Base-by-base conservation (phyloP, 2,329 filamentous ascomycete species). In the Acephala macrosclerotiorum region DNA sequence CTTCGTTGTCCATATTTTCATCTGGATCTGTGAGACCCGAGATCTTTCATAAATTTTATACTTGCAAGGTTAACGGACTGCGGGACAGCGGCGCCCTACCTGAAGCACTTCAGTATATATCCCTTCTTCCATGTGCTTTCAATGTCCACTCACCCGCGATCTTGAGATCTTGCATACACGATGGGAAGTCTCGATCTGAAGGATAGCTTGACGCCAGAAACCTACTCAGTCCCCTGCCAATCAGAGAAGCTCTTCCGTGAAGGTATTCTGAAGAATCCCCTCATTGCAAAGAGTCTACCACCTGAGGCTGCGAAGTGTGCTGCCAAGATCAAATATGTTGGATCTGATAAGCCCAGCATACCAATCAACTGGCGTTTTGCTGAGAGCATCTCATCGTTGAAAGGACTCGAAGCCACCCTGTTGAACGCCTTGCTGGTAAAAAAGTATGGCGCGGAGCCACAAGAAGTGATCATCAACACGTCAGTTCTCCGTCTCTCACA, bases 331-430 rank as follows among this genome's bases (percentile, higher is more conserved):
- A 74, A 69, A 0, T 85, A 84, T 63, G 77, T 79, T 26, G 84
- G 84, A 3, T 76, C 71, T 18, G 70, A 77, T 26, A 72, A 73
- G 33, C 84, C 84, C 0, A 81, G 76, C 53, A 79, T 86, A 11
- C 83, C 84, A 0, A 83, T 87, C 72, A 85, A 84, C 60, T 87
- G 85, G 84, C 78, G 84, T 2, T 84, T 86, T 59, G 83, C 84
- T 2, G 85, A 87, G 71, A 84, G 82, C 56, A 80, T 84, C 0
- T 79, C 83, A 0, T 76, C 82, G 1, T 68, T 85, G 33, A 85
- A 85, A 70, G 83, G 76, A 1, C 73, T 83, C 20, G 83, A 85
- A 70, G 83, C 82, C 9, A 77, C 79, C 0, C 76, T 84, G 67
- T 68, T 85, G 33, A 81, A 80, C 57, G 76, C 77, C 0, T 72